A percentile compares a stretch with the other conserved stretches of the same genome.
Evolutionary conservation across 306 rosid species (phyloP).

Genomic region (Gastrolobium villosum): DNA sequence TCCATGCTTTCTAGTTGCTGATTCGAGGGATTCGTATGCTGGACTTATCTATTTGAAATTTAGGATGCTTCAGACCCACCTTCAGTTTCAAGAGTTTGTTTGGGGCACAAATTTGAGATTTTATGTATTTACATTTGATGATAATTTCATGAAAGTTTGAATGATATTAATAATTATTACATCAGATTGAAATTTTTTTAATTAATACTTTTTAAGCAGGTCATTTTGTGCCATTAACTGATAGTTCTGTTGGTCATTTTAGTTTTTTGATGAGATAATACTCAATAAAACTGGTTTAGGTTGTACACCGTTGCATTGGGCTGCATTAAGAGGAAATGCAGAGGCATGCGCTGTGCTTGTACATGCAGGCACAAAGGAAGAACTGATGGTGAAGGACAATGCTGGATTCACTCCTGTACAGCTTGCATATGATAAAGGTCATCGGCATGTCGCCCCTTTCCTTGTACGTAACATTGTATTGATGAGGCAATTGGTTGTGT

Average conservation of each 20-base stretch:
- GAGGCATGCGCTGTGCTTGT: constrained; percentile 94
- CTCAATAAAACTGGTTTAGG: constrained; percentile 61
- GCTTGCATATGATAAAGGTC: constrained; percentile 96
- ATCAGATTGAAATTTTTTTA: constrained; percentile 23
- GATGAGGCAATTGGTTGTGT: constrained; percentile 50
- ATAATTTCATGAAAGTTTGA: constrained; percentile 19
- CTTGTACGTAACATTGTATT: constrained; percentile 81
- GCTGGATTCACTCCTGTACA: constrained; percentile 88
- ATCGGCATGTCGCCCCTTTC: constrained; percentile 86
- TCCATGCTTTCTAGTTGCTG: neutral
- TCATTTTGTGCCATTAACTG: neutral
- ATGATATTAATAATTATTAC: neutral
- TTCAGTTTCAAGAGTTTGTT: constrained; percentile 22
- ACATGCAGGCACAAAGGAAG: constrained; percentile 89
- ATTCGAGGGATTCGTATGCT: constrained; percentile 35
- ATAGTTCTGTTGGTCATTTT: constrained; percentile 39
- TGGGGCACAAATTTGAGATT: constrained; percentile 22
- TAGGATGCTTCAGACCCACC: constrained; percentile 24
- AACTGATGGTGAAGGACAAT: constrained; percentile 81
- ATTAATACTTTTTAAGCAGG: constrained; percentile 7
- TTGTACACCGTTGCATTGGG: constrained; percentile 98
- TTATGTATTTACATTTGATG: constrained; percentile 37
- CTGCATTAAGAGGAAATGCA: constrained; percentile 76
- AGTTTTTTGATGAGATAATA: constrained; percentile 39
- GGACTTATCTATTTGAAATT: constrained; percentile 38